Evolutionary conservation across 192 early-diverging fungal species (phyloP).

Genomic region (Backusella circina): DNA sequence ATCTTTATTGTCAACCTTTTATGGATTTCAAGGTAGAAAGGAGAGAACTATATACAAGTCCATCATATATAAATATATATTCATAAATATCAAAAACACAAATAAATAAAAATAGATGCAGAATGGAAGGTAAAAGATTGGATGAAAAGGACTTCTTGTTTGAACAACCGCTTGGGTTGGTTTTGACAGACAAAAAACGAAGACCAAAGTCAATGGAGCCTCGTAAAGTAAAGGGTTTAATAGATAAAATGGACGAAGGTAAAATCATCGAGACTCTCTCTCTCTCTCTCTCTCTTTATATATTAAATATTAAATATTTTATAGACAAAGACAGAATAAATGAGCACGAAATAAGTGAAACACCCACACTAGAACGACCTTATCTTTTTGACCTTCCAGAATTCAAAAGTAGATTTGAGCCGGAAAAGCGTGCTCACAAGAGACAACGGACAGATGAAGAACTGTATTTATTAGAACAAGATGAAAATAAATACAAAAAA

Average conservation of each 20-base stretch:
- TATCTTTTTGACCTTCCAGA: background rate
- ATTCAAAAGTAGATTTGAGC: background rate
- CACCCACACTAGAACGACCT: background rate
- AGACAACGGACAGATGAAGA: background rate
- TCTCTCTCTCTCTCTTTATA: background rate
- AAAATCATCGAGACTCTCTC: background rate
- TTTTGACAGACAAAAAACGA: background rate
- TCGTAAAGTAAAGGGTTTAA: constrained; percentile 20
- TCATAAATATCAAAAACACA: no score
- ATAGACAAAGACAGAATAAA: background rate
- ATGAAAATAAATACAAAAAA: background rate
- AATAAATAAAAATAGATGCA: constrained; percentile 8
- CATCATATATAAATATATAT: background rate
- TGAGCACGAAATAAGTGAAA: background rate
- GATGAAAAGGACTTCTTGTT: constrained; percentile 21
- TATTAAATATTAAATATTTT: background rate
- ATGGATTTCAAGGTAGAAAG: constrained; percentile 24
- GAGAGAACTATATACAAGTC: background rate
- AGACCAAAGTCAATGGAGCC: constrained; percentile 35
- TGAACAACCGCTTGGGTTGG: constrained; percentile 8
- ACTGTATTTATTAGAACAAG: background rate
- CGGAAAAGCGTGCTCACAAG: background rate
- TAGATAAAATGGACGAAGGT: background rate
- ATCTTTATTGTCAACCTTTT: constrained; percentile 22
- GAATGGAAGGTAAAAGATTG: background rate